These are phyloP conservation scores for Coemansia sp. DNA, from an alignment of 192 early-diverging fungal genomes.

Conservation along the genomic window DNA sequence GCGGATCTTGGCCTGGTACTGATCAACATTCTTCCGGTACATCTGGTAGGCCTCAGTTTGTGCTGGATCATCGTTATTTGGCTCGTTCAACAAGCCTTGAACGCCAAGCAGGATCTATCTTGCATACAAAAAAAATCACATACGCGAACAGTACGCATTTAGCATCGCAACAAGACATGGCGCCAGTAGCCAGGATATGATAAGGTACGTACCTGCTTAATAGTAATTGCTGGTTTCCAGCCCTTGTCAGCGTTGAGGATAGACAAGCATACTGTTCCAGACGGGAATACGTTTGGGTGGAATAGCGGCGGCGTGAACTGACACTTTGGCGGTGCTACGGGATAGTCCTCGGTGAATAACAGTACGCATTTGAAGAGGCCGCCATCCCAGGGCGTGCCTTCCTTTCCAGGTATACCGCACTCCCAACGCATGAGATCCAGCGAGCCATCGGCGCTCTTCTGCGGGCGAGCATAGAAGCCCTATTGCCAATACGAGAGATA, in stretches of 20 bases:
- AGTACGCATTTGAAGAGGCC: constrained; percentile 85
- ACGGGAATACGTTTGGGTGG: constrained; percentile 96
- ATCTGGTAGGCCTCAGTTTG: constrained; percentile 48
- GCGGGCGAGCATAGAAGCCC: constrained; percentile 92
- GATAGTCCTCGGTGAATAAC: constrained; percentile 87
- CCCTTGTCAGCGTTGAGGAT: constrained; percentile 95
- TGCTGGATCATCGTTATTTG: constrained; percentile 90
- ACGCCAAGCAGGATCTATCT: constrained; percentile 87
- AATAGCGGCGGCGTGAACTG: constrained; percentile 80
- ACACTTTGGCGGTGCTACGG: constrained; percentile 85
- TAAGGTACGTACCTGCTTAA: constrained; percentile 73
- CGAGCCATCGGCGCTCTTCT: constrained; percentile 76
- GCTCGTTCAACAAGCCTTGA: constrained; percentile 86
- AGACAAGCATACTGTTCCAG: constrained; percentile 95
- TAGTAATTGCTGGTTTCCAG: constrained; percentile 93
- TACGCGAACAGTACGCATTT: neutral
- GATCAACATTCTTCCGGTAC: constrained; percentile 55
- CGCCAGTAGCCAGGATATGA: neutral
- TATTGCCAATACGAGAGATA: constrained; percentile 21
- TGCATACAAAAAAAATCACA: neutral
- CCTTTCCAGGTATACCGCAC: constrained; percentile 74
- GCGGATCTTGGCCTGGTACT: constrained; percentile 61
- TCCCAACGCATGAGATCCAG: constrained; percentile 87
- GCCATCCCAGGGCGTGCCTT: constrained; percentile 79
- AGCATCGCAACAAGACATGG: constrained; percentile 1